Evolutionary conservation across 805 yeast genomes (phyloP).

Genomic region (Lipomyces japonicus): DNA sequence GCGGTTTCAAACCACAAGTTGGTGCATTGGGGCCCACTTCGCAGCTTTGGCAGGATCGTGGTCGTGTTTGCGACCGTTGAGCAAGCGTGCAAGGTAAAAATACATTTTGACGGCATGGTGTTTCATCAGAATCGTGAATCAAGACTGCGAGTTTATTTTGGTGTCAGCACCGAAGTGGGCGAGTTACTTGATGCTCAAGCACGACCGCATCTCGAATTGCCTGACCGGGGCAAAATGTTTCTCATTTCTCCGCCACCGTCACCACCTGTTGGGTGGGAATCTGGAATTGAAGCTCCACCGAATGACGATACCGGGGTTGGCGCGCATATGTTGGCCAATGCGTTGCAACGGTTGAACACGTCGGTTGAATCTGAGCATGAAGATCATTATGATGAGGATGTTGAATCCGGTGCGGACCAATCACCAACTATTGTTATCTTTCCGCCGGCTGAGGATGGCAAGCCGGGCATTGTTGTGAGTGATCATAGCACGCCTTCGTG

Average conservation of each 20-base stretch:
- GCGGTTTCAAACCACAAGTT: not conserved
- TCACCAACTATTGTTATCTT: constrained; percentile 4
- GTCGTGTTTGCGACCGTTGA: constrained; percentile 11
- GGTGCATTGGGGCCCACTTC: constrained; percentile 23
- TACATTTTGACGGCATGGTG: constrained; percentile 10
- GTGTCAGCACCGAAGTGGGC: constrained; percentile 2
- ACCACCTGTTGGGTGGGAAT: constrained; percentile 32
- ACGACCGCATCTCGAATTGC: constrained; percentile 20
- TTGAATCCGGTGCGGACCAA: not conserved
- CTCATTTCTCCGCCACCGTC: constrained; percentile 34
- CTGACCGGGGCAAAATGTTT: constrained; percentile 28
- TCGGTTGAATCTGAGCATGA: not conserved
- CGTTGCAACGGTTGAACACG: constrained; percentile 11
- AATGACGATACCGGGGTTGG: constrained; percentile 21
- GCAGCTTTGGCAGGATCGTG: constrained; percentile 22
- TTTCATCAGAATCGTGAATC: constrained; percentile 1
- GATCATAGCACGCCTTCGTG: constrained; percentile 7
- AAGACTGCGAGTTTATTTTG: constrained; percentile 14
- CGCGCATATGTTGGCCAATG: constrained; percentile 16
- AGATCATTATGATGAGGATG: not conserved
- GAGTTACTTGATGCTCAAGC: not conserved
- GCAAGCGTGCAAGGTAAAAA: constrained; percentile 15
- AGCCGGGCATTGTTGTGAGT: constrained; percentile 21
- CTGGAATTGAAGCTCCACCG: constrained; percentile 29
- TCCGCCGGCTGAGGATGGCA: constrained; percentile 2